Evolutionary conservation across 192 early-diverging fungal genomes (phyloP).

Genomic region (Entophlyctis luteolus): DNA sequence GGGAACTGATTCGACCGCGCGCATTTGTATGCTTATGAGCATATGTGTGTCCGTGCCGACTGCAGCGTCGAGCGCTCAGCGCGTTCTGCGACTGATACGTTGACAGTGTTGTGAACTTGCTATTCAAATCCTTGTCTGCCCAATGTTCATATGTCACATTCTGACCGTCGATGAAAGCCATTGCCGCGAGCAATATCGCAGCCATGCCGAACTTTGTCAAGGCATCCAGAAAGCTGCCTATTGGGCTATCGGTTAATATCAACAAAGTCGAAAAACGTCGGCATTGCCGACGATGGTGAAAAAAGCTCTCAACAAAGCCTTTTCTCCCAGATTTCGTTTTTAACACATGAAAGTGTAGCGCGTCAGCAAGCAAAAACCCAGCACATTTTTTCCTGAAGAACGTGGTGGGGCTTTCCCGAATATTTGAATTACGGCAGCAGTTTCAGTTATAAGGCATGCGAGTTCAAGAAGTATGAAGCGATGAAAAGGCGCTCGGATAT

Average conservation of each 20-base stretch:
- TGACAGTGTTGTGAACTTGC: no score
- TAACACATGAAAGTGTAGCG: slow-evolving; percentile 72
- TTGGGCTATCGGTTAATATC: slow-evolving; percentile 45
- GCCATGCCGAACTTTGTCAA: slow-evolving; percentile 74
- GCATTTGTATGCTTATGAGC: no score
- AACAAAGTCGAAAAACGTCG: slow-evolving; percentile 33
- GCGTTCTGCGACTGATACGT: no score
- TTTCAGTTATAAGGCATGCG: no score
- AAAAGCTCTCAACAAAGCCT: slow-evolving; percentile 77
- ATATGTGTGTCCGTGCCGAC: no score
- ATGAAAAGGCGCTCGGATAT: neutral
- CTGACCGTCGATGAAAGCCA: slow-evolving; percentile 75
- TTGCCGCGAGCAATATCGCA: slow-evolving; percentile 38
- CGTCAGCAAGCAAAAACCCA: slow-evolving; percentile 82
- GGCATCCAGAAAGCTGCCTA: slow-evolving; percentile 50
- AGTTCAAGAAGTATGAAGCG: no score
- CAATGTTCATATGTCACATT: slow-evolving; percentile 57
- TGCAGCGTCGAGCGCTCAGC: no score
- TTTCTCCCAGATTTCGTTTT: slow-evolving; percentile 72
- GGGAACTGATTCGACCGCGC: no score
- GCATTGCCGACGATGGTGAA: slow-evolving; percentile 56
- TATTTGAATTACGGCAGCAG: no score
- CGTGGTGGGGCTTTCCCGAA: no score
- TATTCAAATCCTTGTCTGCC: slow-evolving; percentile 55
- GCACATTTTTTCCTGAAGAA: slow-evolving; percentile 69